These are phyloP conservation scores for Earliella scabrosa DNA, from an alignment of 1,284 basidiomycete genomes.

Conservation along the genomic window DNA sequence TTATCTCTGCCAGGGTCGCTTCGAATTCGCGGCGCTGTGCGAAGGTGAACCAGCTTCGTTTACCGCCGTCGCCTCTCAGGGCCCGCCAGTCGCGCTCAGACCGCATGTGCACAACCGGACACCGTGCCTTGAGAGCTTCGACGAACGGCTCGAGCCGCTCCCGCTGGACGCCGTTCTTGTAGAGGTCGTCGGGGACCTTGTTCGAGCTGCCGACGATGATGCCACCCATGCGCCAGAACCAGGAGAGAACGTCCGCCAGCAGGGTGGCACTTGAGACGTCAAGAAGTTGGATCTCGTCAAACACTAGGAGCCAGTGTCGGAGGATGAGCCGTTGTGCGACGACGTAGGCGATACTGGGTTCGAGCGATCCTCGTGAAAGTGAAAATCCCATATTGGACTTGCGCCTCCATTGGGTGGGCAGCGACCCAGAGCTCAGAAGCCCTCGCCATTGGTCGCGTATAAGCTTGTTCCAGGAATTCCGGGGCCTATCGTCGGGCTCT, in stretches of 20 bases:
- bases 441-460: constrained; percentile 42
- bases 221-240: constrained; percentile 79
- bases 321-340: constrained; percentile 55
- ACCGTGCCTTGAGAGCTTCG: constrained; percentile 63
- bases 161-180: constrained; percentile 70
- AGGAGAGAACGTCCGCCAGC: constrained; percentile 71
- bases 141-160: constrained; percentile 69
- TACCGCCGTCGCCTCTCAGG: constrained; percentile 20
- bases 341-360: constrained; percentile 44
- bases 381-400: constrained; percentile 18
- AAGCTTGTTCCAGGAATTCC: constrained; percentile 40
- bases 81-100: constrained; percentile 48
- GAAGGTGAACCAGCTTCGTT: constrained; percentile 40
- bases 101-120: constrained; percentile 61
- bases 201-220: constrained; percentile 62
- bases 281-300: constrained; percentile 77
- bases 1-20: constrained; percentile 10
- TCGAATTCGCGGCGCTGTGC: constrained; percentile 34
- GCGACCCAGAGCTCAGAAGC: constrained; percentile 40
- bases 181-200: constrained; percentile 70
- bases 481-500: constrained; percentile 18
- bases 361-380: constrained; percentile 10
- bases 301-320: constrained; percentile 61
- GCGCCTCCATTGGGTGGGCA: constrained; percentile 44
- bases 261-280: constrained; percentile 71